A percentile compares a stretch with the other conserved stretches of the same genome.
Conservation (phyloP, 192 early-diverging fungal genomes). For the Coemansia sp. region DNA sequence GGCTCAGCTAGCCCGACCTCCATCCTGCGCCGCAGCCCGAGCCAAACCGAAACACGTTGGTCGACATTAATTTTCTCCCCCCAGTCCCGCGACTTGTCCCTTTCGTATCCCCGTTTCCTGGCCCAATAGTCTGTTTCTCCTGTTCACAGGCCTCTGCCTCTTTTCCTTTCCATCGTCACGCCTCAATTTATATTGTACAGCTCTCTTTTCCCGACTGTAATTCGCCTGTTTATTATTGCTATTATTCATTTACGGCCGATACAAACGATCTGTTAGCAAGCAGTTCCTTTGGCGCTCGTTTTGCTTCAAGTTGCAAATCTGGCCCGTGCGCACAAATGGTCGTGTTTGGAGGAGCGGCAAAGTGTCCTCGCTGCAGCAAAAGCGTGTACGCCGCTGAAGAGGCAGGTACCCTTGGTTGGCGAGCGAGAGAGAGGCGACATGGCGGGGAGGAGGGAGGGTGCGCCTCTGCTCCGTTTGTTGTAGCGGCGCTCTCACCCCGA, state of each 20-base stretch:
- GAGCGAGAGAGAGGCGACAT: too few relatives aligned
- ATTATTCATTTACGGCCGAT: too few relatives aligned
- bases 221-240: constrained; percentile 9
- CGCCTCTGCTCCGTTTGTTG: too few relatives aligned
- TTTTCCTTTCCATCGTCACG: background rate
- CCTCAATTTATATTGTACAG: too few relatives aligned
- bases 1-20: constrained; percentile 26
- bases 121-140: constrained; percentile 1
- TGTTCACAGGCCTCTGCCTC: background rate
- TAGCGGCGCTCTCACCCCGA: too few relatives aligned
- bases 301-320: background rate
- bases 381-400: constrained; percentile 51
- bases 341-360: constrained; percentile 32
- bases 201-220: background rate
- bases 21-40: too few relatives aligned
- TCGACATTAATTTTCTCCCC: background rate
- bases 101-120: too few relatives aligned
- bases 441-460: too few relatives aligned
- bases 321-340: constrained; percentile 14
- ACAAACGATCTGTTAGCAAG: too few relatives aligned
- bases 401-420: constrained; percentile 15
- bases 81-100: too few relatives aligned
- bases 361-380: constrained; percentile 51
- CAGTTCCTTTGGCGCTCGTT: too few relatives aligned
- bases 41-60: constrained; percentile 3